A percentile compares a stretch with the other conserved stretches of the same genome.
phyloP scores from a whole-genome alignment of 2,329 filamentous ascomycete species.

The Colletotrichum filicis region DNA sequence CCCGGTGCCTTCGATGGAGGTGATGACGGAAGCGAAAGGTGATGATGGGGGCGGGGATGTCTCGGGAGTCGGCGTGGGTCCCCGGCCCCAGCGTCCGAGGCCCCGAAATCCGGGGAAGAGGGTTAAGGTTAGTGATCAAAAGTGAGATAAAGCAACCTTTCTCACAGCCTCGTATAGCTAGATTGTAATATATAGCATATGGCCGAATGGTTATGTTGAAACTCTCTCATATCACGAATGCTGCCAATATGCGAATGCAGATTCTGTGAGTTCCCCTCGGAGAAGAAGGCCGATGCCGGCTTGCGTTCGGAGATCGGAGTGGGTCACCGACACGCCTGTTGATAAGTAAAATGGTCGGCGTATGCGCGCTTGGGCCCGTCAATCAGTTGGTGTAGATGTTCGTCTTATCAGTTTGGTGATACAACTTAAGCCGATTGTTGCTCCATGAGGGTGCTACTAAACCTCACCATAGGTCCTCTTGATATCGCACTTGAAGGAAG shows the following conservation, averaged over 20 bases:
- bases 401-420: neutral
- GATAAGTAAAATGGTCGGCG: neutral
- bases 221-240: neutral
- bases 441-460: neutral
- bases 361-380: constrained; percentile 4
- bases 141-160: neutral
- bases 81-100: constrained; percentile 1
- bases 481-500: neutral
- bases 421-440: neutral
- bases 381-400: neutral
- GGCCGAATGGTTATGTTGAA: neutral
- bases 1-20: neutral
- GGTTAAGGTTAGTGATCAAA: neutral
- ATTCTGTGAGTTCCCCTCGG: constrained; percentile 9
- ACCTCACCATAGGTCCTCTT: neutral
- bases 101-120: neutral
- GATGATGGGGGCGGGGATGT: neutral
- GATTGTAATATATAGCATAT: too few relatives aligned
- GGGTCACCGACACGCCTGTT: constrained; percentile 19
- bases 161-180: too few relatives aligned
- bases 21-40: neutral
- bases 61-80: constrained; percentile 8
- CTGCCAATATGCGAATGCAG: too few relatives aligned
- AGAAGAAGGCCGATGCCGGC: constrained; percentile 21
- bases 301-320: constrained; percentile 30